Evolutionary conservation across 345 rosid species (phyloP).

Genomic region (Nasturtium officinale): DNA sequence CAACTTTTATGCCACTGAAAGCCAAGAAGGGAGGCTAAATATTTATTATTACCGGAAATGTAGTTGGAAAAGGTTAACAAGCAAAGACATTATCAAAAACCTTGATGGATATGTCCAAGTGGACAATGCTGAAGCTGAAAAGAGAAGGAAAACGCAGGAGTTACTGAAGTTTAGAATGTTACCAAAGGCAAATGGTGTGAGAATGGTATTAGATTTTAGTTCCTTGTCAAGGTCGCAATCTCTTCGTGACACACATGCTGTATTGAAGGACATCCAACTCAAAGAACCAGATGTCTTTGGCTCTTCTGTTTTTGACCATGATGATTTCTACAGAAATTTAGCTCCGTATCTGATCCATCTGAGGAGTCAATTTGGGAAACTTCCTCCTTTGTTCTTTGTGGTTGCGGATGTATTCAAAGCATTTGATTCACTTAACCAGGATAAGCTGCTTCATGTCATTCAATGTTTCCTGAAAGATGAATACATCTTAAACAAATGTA

Average conservation of each 20-base stretch:
- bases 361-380: conserved; percentile 49
- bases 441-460: conserved; percentile 60
- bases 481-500: conserved; percentile 52
- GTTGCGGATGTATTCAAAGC: conserved; percentile 85
- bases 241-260: conserved; percentile 69
- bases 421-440: conserved; percentile 79
- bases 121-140: conserved; percentile 50
- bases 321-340: conserved; percentile 72
- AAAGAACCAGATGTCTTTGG: conserved; percentile 73
- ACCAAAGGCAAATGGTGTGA: conserved; percentile 68
- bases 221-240: conserved; percentile 53
- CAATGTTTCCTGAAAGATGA: conserved; percentile 55
- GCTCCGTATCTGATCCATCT: conserved; percentile 57
- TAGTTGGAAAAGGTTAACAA: conserved; percentile 62
- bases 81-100: conserved; percentile 41
- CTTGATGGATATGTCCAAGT: conserved; percentile 51
- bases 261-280: conserved; percentile 66
- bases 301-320: conserved; percentile 83
- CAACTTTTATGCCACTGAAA: conserved; percentile 83
- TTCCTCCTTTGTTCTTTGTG: conserved; percentile 62
- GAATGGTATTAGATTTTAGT: conserved; percentile 72
- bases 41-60: conserved; percentile 66
- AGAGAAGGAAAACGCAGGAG: conserved; percentile 40
- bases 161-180: conserved; percentile 65
- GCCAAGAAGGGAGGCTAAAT: conserved; percentile 64